Conservation (phyloP, 2,329 filamentous ascomycete species). For the Fusarium piperis region DNA sequence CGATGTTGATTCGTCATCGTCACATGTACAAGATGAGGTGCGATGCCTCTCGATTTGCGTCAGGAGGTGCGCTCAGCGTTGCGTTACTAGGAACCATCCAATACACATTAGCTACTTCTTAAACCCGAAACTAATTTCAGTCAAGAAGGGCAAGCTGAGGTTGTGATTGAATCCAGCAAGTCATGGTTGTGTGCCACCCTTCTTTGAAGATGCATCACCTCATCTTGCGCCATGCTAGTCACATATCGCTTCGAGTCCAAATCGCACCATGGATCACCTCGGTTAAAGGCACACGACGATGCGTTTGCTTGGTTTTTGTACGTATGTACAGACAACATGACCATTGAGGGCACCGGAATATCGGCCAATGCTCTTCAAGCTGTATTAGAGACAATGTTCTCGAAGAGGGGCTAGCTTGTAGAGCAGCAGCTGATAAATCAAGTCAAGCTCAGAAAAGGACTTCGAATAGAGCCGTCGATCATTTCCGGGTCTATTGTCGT, state of each 20-base stretch:
- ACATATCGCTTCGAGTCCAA: not conserved
- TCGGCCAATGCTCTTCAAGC: not conserved
- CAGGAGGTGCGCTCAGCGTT: not conserved
- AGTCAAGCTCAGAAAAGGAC: accelerated
- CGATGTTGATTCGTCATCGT: not conserved
- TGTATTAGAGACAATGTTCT: not conserved
- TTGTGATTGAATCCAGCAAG: not conserved
- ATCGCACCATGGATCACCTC: not conserved
- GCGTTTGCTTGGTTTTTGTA: not conserved
- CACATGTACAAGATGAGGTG: constrained; percentile 12
- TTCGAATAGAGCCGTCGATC: not conserved
- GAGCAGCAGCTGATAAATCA: not conserved
- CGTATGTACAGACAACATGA: not conserved
- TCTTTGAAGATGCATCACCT: constrained; percentile 16
- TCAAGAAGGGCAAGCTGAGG: not conserved
- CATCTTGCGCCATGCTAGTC: constrained; percentile 16
- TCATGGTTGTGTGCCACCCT: not conserved
- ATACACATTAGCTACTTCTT: not conserved
- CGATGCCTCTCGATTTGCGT: constrained; percentile 9
- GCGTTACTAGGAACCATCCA: not conserved
- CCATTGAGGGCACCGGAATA: not conserved
- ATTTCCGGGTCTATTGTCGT: not conserved
- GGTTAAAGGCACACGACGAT: not conserved
- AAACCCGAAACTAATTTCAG: not conserved
- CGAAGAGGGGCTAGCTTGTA: not conserved